Evolutionary conservation across 805 yeast genomes (phyloP), one percentile per base, ranked within the genome.

Genomic region (Zygoascus ofunaensis): DNA sequence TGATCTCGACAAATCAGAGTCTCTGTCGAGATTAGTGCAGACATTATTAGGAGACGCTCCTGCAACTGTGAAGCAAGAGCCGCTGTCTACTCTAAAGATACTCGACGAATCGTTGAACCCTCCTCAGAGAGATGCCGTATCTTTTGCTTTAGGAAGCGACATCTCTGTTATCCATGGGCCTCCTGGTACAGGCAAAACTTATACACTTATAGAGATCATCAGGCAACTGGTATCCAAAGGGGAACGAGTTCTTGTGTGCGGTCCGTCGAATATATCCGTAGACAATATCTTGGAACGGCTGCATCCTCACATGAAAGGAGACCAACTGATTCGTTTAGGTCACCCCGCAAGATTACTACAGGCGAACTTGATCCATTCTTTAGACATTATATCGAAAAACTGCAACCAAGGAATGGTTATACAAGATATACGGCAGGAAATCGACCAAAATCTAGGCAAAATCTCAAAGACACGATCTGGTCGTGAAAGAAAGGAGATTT

Each of bases 211-310:
- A 7, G 97, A 90, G 55, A 65, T 85, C 5, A 79, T 87, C 32
- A 74, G 82, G 42, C 96, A 89, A 57, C 65, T 87, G 41, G 70
- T 77, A 1, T 66, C 65, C 5, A 44, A 39, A 2, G 74, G 75
- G 5, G 69, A 74, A 49, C 61, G 87, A 37, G 79, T 90, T 0
- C 65, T 90, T 23, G 89, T 90, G 0, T 89, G 97, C 65, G 97
- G 96, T 0, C 95, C 97, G 0, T 87, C 97, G 0, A 90, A 90
- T 59, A 80, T 87, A 14, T 78, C 96, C 1, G 94, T 89, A 1
- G 97, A 90, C 60, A 90, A 94, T 0, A 82, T 90, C 14, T 62
- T 89, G 39, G 97, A 90, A 60, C 68, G 97, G 47, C 61, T 90
- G 19, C 62, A 70, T 34, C 61, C 61, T 23, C 62, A 69, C 34